Evolutionary conservation across 495 filamentous ascomycete species (phyloP).

Genomic region (Pseudotulostoma volvatum): DNA sequence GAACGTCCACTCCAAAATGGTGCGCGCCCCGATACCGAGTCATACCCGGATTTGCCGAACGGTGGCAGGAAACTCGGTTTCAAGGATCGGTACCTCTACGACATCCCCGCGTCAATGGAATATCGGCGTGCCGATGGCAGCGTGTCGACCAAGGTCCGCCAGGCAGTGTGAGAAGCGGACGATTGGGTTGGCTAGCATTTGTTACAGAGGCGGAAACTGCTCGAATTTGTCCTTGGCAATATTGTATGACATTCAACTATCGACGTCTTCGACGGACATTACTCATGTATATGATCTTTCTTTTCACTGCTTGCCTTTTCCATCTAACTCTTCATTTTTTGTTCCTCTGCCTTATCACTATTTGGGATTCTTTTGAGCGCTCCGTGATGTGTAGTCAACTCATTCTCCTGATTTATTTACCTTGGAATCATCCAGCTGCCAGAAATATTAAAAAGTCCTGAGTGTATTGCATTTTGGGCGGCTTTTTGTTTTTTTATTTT

Average conservation of each 20-base stretch:
- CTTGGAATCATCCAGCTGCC: no score
- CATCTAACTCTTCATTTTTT: background rate
- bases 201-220: no score
- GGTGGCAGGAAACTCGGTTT: background rate
- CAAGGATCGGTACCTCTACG: background rate
- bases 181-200: no score
- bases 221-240: no score
- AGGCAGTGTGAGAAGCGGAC: slow-evolving; percentile 1
- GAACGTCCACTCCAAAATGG: slow-evolving; percentile 33
- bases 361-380: no score
- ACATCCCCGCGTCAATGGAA: slow-evolving; percentile 3
- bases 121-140: slow-evolving; percentile 4
- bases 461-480: no score
- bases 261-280: no score
- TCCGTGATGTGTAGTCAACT: no score
- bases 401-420: no score
- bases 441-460: no score
- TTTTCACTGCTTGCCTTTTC: background rate
- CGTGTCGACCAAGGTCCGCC: slow-evolving; percentile 3
- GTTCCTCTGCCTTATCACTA: background rate
- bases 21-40: slow-evolving; percentile 30
- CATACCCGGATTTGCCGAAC: background rate
- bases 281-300: no score
- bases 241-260: no score
- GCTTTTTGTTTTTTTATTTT: background rate